Base-by-base conservation (phyloP, 495 filamentous ascomycete genomes). In the Aspergillus coremiiformis region DNA sequence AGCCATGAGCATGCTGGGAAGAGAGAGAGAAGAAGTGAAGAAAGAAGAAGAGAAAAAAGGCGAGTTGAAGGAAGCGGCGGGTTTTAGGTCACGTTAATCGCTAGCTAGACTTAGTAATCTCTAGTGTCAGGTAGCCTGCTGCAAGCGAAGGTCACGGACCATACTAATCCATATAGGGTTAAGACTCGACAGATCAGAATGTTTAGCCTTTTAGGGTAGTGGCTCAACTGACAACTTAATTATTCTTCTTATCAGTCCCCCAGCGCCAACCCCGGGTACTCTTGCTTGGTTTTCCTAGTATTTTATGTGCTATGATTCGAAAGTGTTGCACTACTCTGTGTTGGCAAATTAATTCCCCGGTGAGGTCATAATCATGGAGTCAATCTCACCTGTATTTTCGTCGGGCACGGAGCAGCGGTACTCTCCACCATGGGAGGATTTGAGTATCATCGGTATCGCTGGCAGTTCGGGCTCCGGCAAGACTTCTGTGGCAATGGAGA, bases 391-490 rank as follows among this genome's bases (percentile, higher is more conserved):
- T 20, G 65, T 76, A 19, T 65, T 62, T 47, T 73, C 73, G n/a
- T 67, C 66, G 19, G 51, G 60, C 37, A 60, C 70, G 33, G 68
- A 71, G 56, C 82, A 80, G 51, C 84, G 87, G 51, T 98, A 98
- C 66, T 85, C 83, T 33, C 93, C 93, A 30, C 93, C 93, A 68
- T 98, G 93, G 93, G 86, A 85, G 20, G 84, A 96, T 66, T 77
- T 90, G 48, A 90, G 84, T 68, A 96, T 98, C 60, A 97, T 98
- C 61, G 93, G 90, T 41, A 84, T 98, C 51, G 93, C 94, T 39
- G 93, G 93, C 11, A 93, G 88, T 64, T 96, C 91, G 17, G 94
- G 94, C 47, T 96, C 91, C 22, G 93, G 93, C 33, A 98, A 98
- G 74, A 96, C 91, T n/a, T 95, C 90, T 2, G 72, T 98, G 47